Base-by-base conservation (phyloP, 495 filamentous ascomycete genomes). In the Daldinia loculata region DNA sequence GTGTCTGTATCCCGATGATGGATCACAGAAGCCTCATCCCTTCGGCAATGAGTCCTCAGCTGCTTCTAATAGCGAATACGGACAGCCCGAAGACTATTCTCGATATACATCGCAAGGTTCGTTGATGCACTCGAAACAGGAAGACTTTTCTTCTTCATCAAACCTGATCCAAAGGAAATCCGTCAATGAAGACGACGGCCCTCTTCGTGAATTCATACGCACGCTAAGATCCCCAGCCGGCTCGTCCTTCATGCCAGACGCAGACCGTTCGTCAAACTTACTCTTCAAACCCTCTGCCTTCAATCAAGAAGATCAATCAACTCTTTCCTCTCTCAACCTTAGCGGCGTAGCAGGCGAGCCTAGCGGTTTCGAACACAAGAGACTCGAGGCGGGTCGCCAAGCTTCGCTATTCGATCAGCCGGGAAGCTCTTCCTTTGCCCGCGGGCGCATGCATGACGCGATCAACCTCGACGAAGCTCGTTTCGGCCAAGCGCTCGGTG, bases 1-100 rank as follows among this genome's bases (percentile, higher is more conserved):
- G 26, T 89, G 88, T 61, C 71, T 82, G 43, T 88, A 88, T 70
- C 82, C 84, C 6, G 68, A 76, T 36, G 69, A 73, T 12, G 29
- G 64, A 34, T 50, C 4, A 22, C 66, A 56, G 43, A 72, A 58
- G 51, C 17, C 14, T 9, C 61, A 65, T 43, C 52, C 61, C 22
- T 56, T 51, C 9, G 17, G 36, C 56, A 52, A 48, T 22, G 70
- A 66, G 34, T 7, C 61, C 29, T 41, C 41, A 32, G 2, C 29
- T 38, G 17, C 70, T 26, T 9, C 45, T 14, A 24, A 36, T 22
- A 56, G 48, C 53, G 69, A 72, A 41, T 45, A 36, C 8, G 65
- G 70, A 29, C 65, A 62, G 6, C 30, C 58, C 50, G 70, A 72
- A 55, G 70, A 72, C 12, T 41, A 72, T 26, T 24, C 56, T 30